Conservation (phyloP, 208 protist species). For the Phytomonas francai region DNA sequence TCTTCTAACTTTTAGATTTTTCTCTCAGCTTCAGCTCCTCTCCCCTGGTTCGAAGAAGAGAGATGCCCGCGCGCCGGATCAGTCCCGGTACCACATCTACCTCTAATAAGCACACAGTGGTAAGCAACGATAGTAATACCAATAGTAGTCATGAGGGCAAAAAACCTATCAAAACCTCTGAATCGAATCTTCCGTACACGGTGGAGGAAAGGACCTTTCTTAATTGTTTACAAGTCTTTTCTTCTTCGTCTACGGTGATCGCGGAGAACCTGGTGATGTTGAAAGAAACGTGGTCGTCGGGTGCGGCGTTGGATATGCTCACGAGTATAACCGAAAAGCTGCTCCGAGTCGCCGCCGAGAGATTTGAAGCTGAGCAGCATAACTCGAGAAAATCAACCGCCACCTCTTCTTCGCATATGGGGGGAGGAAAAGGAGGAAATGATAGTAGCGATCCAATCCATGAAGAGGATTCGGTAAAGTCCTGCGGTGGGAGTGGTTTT, state of each 20-base stretch:
- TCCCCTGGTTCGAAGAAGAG: neutral
- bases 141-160: neutral
- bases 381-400: neutral
- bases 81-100: neutral
- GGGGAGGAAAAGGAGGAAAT: no score
- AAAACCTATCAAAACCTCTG: neutral
- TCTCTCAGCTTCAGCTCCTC: neutral
- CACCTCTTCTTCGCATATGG: neutral
- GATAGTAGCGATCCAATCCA: neutral
- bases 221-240: conserved; percentile 11
- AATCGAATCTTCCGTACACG: conserved; percentile 15
- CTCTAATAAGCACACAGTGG: no score
- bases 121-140: conserved; percentile 10
- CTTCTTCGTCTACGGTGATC: neutral
- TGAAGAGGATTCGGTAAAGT: neutral
- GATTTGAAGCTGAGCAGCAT: neutral
- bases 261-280: neutral
- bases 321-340: conserved; percentile 36
- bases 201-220: conserved; percentile 19
- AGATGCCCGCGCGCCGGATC: neutral
- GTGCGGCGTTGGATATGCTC: conserved; percentile 16
- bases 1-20: neutral
- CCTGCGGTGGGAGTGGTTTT: no score
- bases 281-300: conserved; percentile 7
- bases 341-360: conserved; percentile 6